These are phyloP conservation scores for Elongisporangium undulatum DNA, from an alignment of 352 stramenopile genomes.

Conservation along the genomic window DNA sequence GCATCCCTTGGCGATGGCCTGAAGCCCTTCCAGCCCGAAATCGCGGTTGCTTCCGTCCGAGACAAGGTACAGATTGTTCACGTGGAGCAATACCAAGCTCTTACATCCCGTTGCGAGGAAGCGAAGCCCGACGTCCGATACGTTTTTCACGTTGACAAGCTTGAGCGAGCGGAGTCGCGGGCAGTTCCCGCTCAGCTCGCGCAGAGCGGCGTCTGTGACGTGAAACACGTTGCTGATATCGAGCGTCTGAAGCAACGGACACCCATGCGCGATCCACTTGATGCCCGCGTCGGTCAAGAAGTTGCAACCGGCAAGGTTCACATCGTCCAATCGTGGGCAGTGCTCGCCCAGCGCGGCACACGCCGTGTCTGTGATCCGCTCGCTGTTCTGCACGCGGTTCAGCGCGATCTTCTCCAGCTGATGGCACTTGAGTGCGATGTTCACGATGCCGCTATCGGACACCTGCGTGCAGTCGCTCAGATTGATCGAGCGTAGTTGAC, in stretches of 20 bases:
- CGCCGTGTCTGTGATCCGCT: conserved; percentile 87
- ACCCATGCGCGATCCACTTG: conserved; percentile 83
- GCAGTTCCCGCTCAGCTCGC: conserved; percentile 37
- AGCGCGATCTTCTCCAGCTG: conserved; percentile 71
- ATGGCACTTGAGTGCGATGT: conserved; percentile 70
- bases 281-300: conserved; percentile 89
- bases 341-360: conserved; percentile 75
- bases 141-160: conserved; percentile 63
- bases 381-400: conserved; percentile 46
- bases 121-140: conserved; percentile 82
- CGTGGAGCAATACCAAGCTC: conserved; percentile 66
- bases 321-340: conserved; percentile 35
- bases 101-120: conserved; percentile 82
- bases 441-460: conserved; percentile 83
- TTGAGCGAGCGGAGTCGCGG: conserved; percentile 26
- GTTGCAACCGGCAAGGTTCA: conserved; percentile 83
- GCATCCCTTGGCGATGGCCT: conserved; percentile 71
- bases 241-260: conserved; percentile 65
- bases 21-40: conserved; percentile 90
- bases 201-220: conserved; percentile 78
- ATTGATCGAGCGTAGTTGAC: conserved; percentile 55
- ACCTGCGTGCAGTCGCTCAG: conserved; percentile 77
- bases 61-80: conserved; percentile 85
- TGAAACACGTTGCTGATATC: conserved; percentile 80
- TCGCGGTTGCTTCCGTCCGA: conserved; percentile 91